Evolutionary conservation across 352 stramenopile species (phyloP), one percentile per base, ranked within the genome.

Genomic region (Phytophthora pinifolia): DNA sequence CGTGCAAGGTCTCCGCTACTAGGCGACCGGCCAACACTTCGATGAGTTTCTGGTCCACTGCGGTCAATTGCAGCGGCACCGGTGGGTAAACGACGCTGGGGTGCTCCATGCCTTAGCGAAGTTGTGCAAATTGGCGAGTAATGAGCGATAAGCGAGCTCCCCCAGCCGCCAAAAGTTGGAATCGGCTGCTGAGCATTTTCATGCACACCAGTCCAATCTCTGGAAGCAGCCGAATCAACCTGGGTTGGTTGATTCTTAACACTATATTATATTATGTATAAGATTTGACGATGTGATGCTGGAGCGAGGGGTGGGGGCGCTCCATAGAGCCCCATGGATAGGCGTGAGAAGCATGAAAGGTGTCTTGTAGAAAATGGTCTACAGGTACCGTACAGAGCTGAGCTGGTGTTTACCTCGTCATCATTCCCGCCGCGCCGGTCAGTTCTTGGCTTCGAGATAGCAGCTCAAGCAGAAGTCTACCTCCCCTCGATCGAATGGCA

Each of bases 391-490:
- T n/a, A n/a, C n/a, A n/a, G n/a, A n/a, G n/a, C n/a, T n/a, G n/a
- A n/a, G n/a, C n/a, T n/a, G n/a, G n/a, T n/a, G n/a, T n/a, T n/a
- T n/a, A n/a, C n/a, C n/a, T n/a, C n/a, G n/a, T n/a, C n/a, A n/a
- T n/a, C n/a, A n/a, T n/a, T n/a, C n/a, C n/a, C n/a, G n/a, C n/a
- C n/a, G n/a, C n/a, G n/a, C n/a, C n/a, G n/a, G n/a, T n/a, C n/a
- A n/a, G n/a, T n/a, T n/a, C n/a, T n/a, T n/a, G n/a, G 71, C 66
- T 47, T 78, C 51, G 6, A 86, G 37, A 9, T 81, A 69, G 62
- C 79, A 89, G 20, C 44, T 54, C 20, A 77, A 42, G 46, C 79
- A 87, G 45, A 86, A 89, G 32, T 68, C 49, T 25, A 85, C 44
- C 18, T 46, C 15, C 69, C 70, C 25, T 45, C 46, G n/a, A 72